These are phyloP conservation scores for Malus hybrid DNA, from an alignment of 331 rosid species.

Conservation along the genomic window DNA sequence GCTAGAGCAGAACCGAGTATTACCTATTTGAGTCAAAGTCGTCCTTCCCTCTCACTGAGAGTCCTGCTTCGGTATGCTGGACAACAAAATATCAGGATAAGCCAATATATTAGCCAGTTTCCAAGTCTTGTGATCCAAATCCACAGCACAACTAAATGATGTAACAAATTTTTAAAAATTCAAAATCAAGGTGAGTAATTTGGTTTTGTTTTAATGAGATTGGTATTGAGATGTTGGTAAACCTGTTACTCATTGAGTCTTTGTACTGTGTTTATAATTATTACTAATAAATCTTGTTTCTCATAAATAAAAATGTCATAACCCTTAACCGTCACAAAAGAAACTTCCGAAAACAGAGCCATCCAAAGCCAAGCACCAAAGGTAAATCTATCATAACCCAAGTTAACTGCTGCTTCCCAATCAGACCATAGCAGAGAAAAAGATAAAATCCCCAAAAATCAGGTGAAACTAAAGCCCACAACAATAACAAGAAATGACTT, in stretches of 20 bases:
- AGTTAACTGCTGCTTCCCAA: neutral
- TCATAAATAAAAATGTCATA: neutral
- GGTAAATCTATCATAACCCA: neutral
- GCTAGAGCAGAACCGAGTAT: neutral
- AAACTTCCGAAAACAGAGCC: neutral
- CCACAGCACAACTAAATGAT: conserved; percentile 3
- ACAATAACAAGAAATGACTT: neutral
- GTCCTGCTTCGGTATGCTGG: conserved; percentile 91
- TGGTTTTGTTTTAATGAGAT: neutral
- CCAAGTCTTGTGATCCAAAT: conserved; percentile 7
- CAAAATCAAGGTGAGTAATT: neutral
- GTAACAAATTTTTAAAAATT: neutral
- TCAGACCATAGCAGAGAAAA: neutral
- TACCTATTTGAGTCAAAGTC: conserved; percentile 82
- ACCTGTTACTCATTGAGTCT: neutral
- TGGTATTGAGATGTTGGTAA: neutral
- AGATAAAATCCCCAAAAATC: neutral
- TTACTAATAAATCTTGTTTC: neutral
- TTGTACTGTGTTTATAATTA: neutral
- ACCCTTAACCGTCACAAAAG: neutral
- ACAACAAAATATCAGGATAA: conserved; percentile 18
- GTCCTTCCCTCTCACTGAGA: conserved; percentile 62
- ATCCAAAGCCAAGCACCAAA: neutral
- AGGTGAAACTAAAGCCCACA: neutral
- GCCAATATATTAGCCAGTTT: conserved; percentile 7